Evolutionary conservation across 1,139 yeast species (phyloP), one percentile per base, ranked within the genome.

Genomic region (Sugiyamaella grinbergsii): DNA sequence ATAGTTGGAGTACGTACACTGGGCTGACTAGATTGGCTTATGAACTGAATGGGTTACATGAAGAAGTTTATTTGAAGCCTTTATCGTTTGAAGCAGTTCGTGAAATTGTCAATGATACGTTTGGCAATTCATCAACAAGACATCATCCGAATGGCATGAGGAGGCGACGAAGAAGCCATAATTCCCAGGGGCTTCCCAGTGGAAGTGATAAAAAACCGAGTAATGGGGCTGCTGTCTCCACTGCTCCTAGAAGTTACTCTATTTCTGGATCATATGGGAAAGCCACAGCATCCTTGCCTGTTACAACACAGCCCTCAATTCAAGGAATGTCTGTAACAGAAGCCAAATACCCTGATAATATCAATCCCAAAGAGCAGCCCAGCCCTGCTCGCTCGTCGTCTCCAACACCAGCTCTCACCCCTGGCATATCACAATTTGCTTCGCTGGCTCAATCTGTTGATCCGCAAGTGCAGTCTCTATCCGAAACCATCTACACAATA

Each of bases 381-480:
- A n/a, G n/a, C n/a, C n/a, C n/a, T n/a, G n/a, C n/a, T n/a, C n/a
- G n/a, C n/a, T n/a, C n/a, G n/a, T n/a, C n/a, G n/a, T n/a, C n/a
- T n/a, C n/a, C n/a, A n/a, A n/a, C n/a, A n/a, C n/a, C n/a, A n/a
- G n/a, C n/a, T n/a, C n/a, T n/a, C n/a, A n/a, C n/a, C n/a, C n/a
- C n/a, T n/a, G n/a, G n/a, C n/a, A n/a, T n/a, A n/a, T n/a, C n/a
- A n/a, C n/a, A n/a, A n/a, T n/a, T n/a, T n/a, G n/a, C n/a, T n/a
- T 10, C 10, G 20, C n/a, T 37, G 7, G 41, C 36, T 5, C 41
- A 49, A 5, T 38, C 51, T 6, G 52, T 54, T 6, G 64, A 62
- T 34, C 62, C 63, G 5, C 62, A 61, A 44, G 64, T 61, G n/a
- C 57, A 61, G 36, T 54, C 63, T n/a, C 53, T 64, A 13, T 54